Conservation (phyloP, 202 grass and related monocot genomes). For the Zizania palustris region DNA sequence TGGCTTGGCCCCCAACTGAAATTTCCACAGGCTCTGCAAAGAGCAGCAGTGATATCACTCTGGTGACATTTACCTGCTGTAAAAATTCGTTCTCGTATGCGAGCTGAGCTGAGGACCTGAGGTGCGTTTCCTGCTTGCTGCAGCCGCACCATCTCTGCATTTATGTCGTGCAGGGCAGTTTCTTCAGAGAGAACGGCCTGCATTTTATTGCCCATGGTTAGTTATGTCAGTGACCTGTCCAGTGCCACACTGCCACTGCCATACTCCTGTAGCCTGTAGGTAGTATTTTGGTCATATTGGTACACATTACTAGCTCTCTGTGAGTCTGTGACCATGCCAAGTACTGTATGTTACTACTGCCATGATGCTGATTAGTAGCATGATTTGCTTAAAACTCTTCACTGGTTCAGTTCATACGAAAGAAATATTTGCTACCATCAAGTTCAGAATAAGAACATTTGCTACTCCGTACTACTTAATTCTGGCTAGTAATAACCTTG, state of each 20-base stretch:
- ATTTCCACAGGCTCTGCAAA: neutral
- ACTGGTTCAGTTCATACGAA: no score
- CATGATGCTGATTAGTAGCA: neutral
- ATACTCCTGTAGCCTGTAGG: neutral
- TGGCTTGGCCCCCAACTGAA: neutral
- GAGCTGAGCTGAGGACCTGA: neutral
- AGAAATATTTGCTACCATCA: no score
- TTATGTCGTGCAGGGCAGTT: conserved; percentile 22
- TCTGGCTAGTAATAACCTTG: neutral
- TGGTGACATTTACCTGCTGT: neutral
- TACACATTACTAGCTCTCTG: neutral
- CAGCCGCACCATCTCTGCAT: conserved; percentile 32
- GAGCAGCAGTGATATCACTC: neutral
- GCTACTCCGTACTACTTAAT: neutral
- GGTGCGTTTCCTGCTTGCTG: no score
- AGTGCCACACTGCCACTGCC: neutral
- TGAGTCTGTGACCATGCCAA: neutral
- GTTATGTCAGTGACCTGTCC: conserved; percentile 33
- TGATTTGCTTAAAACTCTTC: no score
- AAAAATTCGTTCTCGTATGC: neutral
- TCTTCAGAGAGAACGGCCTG: conserved; percentile 28
- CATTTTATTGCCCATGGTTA: conserved; percentile 5
- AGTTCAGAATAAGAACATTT: neutral
- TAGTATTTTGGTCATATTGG: neutral
- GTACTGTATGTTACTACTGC: no score